Base-by-base conservation (phyloP, 1,139 yeast species). In the Lodderomyces theae region DNA sequence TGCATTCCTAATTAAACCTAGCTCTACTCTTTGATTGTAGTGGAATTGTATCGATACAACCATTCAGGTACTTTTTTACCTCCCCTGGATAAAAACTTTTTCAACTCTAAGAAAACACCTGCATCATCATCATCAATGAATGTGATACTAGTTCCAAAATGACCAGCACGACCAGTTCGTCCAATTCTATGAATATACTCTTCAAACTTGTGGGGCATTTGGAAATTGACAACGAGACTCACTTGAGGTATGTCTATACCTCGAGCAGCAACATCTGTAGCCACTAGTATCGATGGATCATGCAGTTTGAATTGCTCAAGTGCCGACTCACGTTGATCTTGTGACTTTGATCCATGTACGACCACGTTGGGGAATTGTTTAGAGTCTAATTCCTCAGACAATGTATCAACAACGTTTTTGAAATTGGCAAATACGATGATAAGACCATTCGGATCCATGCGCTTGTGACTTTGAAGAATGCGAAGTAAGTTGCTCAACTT, bases 191-290 rank as follows among this genome's bases (percentile, higher is more conserved):
- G 98, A 23, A 92, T 79, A 53, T 89, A 92, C 47, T 86, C 90
- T 47, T 89, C 96, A 38, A 88, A 77, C 34, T 72, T 71, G 44
- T 72, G 76, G 10, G 21, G 13, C 94, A 90, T 85, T 54, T 90
- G 96, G 56, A 75, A 89, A 60, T 92, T 92, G 12, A 90, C 63
- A 6, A 92, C 97, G 34, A 90, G 61, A 0, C 94, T 78, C 8
- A 92, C 95, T 52, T 86, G 77, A 0, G 92, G 85, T 13, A 92
- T 81, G 63, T 92, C 97, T 45, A 92, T 82, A 62, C 98, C 98
- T 67, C 98, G 80, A 4, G 97, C 96, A 1, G 97, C 97, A 40
- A 92, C 90, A 56, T 92, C 97, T 0, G 98, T 92, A 9, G 97
- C 97, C 24, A 92, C 83, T 38, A 92, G 66, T 9, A 87, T 69